Conservation (phyloP, 78 protist species). For the Tieghemostelium lacteum region DNA sequence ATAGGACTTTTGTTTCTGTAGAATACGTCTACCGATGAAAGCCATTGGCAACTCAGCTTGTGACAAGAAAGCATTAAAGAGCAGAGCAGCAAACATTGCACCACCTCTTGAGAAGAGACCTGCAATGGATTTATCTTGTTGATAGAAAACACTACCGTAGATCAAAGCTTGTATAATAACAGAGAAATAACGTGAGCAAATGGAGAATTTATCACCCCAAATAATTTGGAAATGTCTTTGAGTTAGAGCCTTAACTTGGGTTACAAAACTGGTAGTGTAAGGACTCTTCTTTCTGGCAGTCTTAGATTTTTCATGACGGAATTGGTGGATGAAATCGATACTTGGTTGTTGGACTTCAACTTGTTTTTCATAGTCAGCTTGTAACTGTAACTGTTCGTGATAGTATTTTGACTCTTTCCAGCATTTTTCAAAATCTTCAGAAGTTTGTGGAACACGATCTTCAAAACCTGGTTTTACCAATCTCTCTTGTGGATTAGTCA, state of each 20-base stretch:
- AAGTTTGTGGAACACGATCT: slow-evolving; percentile 61
- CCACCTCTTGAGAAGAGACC: slow-evolving; percentile 71
- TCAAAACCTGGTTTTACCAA: slow-evolving; percentile 50
- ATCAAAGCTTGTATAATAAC: slow-evolving; percentile 57
- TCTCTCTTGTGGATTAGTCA: slow-evolving; percentile 74
- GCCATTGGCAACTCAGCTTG: slow-evolving; percentile 41
- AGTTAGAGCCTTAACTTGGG: slow-evolving; percentile 4
- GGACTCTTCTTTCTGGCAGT: not conserved
- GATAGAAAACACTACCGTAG: slow-evolving; percentile 57
- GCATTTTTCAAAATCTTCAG: slow-evolving; percentile 35
- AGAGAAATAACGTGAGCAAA: slow-evolving; percentile 9
- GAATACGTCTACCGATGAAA: slow-evolving; percentile 43
- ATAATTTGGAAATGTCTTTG: not conserved
- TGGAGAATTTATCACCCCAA: slow-evolving; percentile 30
- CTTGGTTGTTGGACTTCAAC: slow-evolving; percentile 36
- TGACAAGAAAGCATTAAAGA: slow-evolving; percentile 57
- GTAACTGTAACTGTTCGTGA: not conserved
- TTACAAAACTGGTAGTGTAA: slow-evolving; percentile 1
- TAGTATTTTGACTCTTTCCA: slow-evolving; percentile 34
- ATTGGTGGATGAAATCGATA: slow-evolving; percentile 17
- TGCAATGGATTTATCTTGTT: not conserved
- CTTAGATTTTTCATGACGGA: slow-evolving; percentile 1
- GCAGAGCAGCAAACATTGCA: slow-evolving; percentile 32
- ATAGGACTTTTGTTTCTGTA: slow-evolving; percentile 65
- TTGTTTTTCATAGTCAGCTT: slow-evolving; percentile 11